Percentiles rank a stretch among this genome's conserved stretches.
phyloP scores from a whole-genome alignment of 768 basidiomycete genomes.

The Lactarius indigo region DNA sequence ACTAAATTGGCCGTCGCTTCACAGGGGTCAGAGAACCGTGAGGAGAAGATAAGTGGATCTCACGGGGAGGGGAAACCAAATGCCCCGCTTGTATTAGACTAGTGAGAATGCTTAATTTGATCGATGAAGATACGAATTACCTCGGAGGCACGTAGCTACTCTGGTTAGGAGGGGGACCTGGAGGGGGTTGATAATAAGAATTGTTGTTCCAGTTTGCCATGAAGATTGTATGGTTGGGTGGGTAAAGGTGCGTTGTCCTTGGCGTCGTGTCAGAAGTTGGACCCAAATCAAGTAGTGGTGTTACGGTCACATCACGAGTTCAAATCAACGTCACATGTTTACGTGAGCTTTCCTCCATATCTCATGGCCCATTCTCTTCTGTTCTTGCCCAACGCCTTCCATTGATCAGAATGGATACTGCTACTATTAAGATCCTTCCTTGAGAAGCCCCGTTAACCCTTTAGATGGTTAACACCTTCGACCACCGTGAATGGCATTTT shows the following conservation, averaged over 20 bases:
- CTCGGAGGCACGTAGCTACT: slow-evolving; percentile 1
- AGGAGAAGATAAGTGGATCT: background rate
- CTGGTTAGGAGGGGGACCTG: slow-evolving; percentile 11
- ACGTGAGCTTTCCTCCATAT: too few relatives aligned
- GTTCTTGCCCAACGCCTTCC: background rate
- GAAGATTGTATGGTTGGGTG: slow-evolving; percentile 1
- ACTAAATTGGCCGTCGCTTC: slow-evolving; percentile 8
- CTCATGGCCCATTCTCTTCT: too few relatives aligned
- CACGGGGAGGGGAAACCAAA: slow-evolving; percentile 22
- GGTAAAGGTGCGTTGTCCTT: background rate
- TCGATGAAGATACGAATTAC: slow-evolving; percentile 6
- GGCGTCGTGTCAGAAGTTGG: background rate
- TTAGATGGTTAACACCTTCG: background rate
- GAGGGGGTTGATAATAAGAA: slow-evolving; percentile 11
- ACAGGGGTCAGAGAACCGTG: background rate
- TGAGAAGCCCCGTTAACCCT: background rate
- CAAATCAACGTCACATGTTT: background rate
- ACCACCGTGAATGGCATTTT: background rate
- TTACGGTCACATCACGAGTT: background rate
- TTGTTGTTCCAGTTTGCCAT: slow-evolving; percentile 16
- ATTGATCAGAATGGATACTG: background rate
- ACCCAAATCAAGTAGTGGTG: background rate
- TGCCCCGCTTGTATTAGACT: background rate
- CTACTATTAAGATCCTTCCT: background rate
- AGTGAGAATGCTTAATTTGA: background rate